Percentiles rank a stretch among this genome's conserved stretches.
These are phyloP conservation scores for Darksidea phi DNA, from an alignment of 495 filamentous ascomycete species.

Conservation along the genomic window DNA sequence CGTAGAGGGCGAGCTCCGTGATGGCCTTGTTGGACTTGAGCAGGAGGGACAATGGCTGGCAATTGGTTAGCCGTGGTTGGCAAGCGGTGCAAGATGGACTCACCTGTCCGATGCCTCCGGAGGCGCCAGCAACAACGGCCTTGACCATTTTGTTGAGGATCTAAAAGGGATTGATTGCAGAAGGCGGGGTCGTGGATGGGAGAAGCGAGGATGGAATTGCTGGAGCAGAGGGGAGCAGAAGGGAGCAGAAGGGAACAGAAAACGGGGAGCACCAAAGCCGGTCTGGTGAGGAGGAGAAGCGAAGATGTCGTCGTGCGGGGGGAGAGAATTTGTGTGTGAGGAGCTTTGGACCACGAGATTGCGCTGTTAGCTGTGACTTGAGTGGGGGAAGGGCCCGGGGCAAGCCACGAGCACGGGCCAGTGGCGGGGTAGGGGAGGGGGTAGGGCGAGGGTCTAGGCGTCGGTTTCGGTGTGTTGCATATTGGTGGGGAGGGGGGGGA, in stretches of 20 bases:
- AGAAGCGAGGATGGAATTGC: neutral
- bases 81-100: slow-evolving; percentile 5
- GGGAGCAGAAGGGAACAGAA: too few relatives aligned
- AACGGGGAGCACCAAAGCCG: slow-evolving; percentile 1
- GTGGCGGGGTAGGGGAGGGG: slow-evolving; percentile 20
- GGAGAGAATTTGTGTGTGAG: slow-evolving; percentile 3
- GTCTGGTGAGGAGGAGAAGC: slow-evolving; percentile 6
- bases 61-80: slow-evolving; percentile 38
- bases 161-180: neutral
- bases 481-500: too few relatives aligned
- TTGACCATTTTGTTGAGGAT: slow-evolving; percentile 32
- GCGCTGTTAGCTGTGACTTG: slow-evolving; percentile 15
- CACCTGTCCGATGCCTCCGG: slow-evolving; percentile 98
- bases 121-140: slow-evolving; percentile 88
- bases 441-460: neutral
- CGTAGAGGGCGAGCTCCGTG: slow-evolving; percentile 91
- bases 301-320: neutral
- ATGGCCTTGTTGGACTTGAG: slow-evolving; percentile 83
- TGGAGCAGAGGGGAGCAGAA: too few relatives aligned
- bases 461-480: too few relatives aligned
- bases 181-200: neutral
- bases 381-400: slow-evolving; percentile 4
- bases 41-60: slow-evolving; percentile 89
- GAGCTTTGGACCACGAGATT: slow-evolving; percentile 31
- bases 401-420: slow-evolving; percentile 15